Evolutionary conservation across 345 rosid species (phyloP).

Genomic region (Hypericum perforatum): DNA sequence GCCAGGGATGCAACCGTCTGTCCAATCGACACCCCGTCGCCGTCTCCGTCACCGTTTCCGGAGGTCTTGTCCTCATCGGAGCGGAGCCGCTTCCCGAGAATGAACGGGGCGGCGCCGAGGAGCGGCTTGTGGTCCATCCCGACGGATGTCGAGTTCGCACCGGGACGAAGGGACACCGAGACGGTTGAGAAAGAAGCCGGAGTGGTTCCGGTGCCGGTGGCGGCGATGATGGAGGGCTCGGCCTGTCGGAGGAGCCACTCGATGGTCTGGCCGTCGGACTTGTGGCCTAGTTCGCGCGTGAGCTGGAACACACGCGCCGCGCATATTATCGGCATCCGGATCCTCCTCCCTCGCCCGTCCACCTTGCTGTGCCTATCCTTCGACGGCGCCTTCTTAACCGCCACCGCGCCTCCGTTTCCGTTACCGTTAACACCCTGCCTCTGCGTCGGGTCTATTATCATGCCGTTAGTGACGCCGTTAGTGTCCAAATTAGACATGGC

Average conservation of each 20-base stretch:
- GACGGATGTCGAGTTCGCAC: conserved; percentile 38
- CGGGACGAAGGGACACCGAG: conserved; percentile 56
- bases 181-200: conserved; percentile 86
- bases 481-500: conserved; percentile 49
- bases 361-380: conserved; percentile 98
- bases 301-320: conserved; percentile 98
- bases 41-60: conserved; percentile 13
- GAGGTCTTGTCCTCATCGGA: conserved; percentile 41
- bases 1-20: neutral
- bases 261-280: conserved; percentile 96
- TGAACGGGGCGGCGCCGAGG: conserved; percentile 61
- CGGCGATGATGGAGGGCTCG: conserved; percentile 96
- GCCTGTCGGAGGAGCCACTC: conserved; percentile 99
- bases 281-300: conserved; percentile 94
- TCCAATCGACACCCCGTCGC: conserved; percentile 13
- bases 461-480: conserved; percentile 35
- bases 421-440: conserved; percentile 20
- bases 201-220: conserved; percentile 93
- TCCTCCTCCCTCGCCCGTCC: conserved; percentile 90
- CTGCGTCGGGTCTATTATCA: conserved; percentile 38
- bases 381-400: conserved; percentile 78
- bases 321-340: conserved; percentile 98
- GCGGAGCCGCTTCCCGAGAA: conserved; percentile 79
- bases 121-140: conserved; percentile 64
- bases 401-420: conserved; percentile 33